Percentiles rank a stretch among this genome's conserved stretches.
Conservation (phyloP, 2,329 filamentous ascomycete species). For the Lachnellula hyalina region DNA sequence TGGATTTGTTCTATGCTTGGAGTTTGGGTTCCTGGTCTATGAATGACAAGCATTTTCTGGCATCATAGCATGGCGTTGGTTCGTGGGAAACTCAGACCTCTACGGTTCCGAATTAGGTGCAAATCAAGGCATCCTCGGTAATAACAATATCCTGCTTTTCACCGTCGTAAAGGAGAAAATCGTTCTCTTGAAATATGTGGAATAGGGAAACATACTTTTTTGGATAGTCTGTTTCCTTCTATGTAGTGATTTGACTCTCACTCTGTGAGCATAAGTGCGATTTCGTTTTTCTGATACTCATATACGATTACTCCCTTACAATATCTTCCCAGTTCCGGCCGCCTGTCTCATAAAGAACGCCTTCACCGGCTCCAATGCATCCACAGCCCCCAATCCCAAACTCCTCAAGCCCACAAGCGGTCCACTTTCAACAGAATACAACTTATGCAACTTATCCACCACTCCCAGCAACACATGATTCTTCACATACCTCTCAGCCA, state of each 20-base stretch:
- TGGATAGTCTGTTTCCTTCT: too few relatives aligned
- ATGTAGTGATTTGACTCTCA: too few relatives aligned
- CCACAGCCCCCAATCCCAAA: constrained; percentile 69
- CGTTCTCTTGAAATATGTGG: too few relatives aligned
- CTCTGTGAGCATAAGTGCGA: too few relatives aligned
- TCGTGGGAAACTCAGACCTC: background rate
- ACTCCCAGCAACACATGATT: constrained; percentile 77
- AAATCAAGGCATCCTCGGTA: background rate
- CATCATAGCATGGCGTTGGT: constrained; percentile 5
- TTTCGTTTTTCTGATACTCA: too few relatives aligned
- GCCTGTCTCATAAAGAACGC: constrained; percentile 77
- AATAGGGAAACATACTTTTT: too few relatives aligned
- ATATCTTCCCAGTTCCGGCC: constrained; percentile 49
- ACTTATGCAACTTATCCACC: constrained; percentile 85
- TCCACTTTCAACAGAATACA: constrained; percentile 76
- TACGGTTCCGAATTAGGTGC: background rate
- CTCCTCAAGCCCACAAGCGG: constrained; percentile 77
- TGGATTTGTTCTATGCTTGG: background rate
- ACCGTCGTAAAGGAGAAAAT: too few relatives aligned
- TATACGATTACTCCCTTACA: constrained; percentile 19
- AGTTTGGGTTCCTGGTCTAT: background rate
- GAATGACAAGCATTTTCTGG: background rate
- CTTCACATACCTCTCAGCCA: constrained; percentile 70
- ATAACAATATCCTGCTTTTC: too few relatives aligned
- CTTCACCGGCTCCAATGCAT: constrained; percentile 72